Percentiles rank a stretch among this genome's conserved stretches.
Evolutionary conservation across 108 stramenopile species (phyloP).

Genomic region (Stephanodiscus triporus): DNA sequence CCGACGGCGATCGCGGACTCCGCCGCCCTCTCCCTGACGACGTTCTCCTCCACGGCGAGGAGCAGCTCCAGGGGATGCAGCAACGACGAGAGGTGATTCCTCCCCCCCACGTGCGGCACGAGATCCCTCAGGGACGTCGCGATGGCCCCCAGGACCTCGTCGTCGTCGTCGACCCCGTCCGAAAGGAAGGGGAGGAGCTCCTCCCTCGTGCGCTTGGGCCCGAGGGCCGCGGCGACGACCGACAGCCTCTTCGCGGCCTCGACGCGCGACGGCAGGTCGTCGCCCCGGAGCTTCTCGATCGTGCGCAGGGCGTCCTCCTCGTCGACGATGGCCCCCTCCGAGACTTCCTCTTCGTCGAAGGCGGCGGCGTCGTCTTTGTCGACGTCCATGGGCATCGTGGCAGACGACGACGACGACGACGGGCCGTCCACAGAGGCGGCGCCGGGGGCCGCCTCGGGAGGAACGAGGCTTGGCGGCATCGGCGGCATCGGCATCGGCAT

Average conservation of each 20-base stretch:
- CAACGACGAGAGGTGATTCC: conserved; percentile 57
- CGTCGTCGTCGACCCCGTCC: conserved; percentile 89
- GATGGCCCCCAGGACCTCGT: conserved; percentile 78
- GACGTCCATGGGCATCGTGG: conserved; percentile 7
- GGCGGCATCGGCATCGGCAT: neutral
- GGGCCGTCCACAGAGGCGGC: neutral
- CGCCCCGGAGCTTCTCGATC: conserved; percentile 80
- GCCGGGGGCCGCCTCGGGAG: neutral
- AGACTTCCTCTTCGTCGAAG: conserved; percentile 3
- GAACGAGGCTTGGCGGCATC: conserved; percentile 15
- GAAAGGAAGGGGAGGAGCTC: conserved; percentile 84
- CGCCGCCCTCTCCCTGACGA: conserved; percentile 81
- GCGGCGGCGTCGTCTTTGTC: neutral
- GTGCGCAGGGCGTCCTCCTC: conserved; percentile 82
- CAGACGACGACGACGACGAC: conserved; percentile 11
- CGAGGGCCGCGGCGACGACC: conserved; percentile 66
- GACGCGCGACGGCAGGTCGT: conserved; percentile 72
- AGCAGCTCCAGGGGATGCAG: conserved; percentile 91
- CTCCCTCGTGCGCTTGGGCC: conserved; percentile 74
- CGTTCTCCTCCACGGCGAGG: conserved; percentile 83
- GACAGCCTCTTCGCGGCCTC: conserved; percentile 71
- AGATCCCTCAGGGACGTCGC: conserved; percentile 71
- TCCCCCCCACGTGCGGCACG: conserved; percentile 71
- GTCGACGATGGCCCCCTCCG: conserved; percentile 11
- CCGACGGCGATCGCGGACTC: conserved; percentile 54